These are phyloP conservation scores for Fraxinus sp. DNA, from an alignment of 305 asterid genomes.

Conservation along the genomic window DNA sequence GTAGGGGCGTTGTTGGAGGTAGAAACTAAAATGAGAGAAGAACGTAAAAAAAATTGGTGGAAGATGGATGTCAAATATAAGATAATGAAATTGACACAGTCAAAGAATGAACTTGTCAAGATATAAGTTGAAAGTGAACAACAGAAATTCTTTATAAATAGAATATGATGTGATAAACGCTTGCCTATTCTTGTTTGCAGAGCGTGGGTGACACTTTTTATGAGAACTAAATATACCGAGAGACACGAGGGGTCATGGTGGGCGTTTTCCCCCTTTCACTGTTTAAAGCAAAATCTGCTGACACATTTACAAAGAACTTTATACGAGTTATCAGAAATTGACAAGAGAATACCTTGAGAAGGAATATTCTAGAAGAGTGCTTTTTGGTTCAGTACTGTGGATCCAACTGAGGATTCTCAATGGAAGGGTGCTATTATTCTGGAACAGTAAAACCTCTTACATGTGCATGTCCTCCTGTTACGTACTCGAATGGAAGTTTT, in stretches of 20 bases:
- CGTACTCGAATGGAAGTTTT: slow-evolving; percentile 27
- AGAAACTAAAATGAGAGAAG: background rate
- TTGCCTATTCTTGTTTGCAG: background rate
- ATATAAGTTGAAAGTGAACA: background rate
- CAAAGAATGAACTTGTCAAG: background rate
- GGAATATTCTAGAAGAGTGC: too few relatives aligned
- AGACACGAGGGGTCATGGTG: background rate
- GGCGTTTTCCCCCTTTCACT: background rate
- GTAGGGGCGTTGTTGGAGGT: background rate
- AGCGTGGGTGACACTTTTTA: background rate
- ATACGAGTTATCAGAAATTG: background rate
- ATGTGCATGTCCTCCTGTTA: slow-evolving; percentile 69
- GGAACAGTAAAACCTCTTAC: slow-evolving; percentile 80
- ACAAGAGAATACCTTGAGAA: slow-evolving; percentile 67
- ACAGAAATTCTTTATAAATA: background rate
- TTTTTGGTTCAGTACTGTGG: slow-evolving; percentile 55
- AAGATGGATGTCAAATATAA: background rate
- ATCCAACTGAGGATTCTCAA: slow-evolving; percentile 75
- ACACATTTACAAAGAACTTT: background rate
- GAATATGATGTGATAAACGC: background rate
- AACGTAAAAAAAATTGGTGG: background rate
- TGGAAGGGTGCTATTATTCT: slow-evolving; percentile 81
- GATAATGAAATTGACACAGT: background rate
- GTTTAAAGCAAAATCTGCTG: background rate
- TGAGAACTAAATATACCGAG: background rate